Conservation (phyloP, 2,329 filamentous ascomycete genomes). For the Colletotrichum sp. region DNA sequence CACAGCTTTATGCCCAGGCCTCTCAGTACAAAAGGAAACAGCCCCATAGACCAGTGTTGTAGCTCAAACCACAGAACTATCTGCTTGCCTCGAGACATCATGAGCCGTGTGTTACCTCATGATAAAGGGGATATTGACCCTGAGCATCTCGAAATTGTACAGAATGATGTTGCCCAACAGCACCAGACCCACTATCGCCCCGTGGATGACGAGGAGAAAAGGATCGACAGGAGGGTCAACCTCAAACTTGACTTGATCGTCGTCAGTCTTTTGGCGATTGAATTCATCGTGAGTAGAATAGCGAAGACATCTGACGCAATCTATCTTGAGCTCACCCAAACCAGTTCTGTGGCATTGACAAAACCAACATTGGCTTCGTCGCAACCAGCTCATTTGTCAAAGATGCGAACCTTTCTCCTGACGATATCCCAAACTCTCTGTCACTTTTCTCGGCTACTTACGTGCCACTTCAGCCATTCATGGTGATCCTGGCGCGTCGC, state of each 20-base stretch:
- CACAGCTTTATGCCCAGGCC: not conserved
- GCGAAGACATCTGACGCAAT: not conserved
- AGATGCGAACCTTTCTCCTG: constrained; percentile 23
- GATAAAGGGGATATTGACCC: not conserved
- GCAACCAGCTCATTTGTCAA: constrained; percentile 25
- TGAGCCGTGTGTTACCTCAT: not conserved
- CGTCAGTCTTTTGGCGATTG: constrained; percentile 17
- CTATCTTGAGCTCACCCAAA: not conserved
- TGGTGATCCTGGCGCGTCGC: constrained; percentile 24
- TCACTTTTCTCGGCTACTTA: constrained; percentile 27
- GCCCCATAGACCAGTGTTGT: not conserved
- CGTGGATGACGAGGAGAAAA: constrained; percentile 13
- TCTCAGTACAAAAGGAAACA: not conserved
- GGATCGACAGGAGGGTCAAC: constrained; percentile 20
- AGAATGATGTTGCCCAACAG: not conserved
- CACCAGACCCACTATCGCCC: constrained; percentile 14
- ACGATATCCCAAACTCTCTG: constrained; percentile 26
- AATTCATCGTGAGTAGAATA: constrained; percentile 21
- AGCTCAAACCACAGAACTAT: not conserved
- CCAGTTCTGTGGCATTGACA: constrained; percentile 27
- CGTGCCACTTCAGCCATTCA: constrained; percentile 26
- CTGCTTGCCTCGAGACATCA: not conserved
- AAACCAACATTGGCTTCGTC: constrained; percentile 27
- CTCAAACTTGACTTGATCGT: constrained; percentile 22
- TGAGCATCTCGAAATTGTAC: constrained; percentile 1